phyloP scores from a whole-genome alignment of 352 stramenopile species.

The Globisporangium orthogonon region DNA sequence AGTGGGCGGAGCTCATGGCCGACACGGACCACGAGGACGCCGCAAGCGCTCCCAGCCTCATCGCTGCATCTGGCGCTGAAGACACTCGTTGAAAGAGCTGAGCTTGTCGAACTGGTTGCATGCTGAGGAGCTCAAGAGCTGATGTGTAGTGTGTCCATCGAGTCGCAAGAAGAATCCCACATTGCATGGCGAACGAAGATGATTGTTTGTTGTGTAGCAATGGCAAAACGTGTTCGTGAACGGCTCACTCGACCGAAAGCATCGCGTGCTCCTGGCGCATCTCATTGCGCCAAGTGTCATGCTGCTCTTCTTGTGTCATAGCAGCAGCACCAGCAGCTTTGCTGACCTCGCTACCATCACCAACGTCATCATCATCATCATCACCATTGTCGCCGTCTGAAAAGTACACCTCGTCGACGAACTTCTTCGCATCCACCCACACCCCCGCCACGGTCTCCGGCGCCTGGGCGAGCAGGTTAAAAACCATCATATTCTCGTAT shows the following conservation, averaged over 20 bases:
- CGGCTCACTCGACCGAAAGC: conserved; percentile 7
- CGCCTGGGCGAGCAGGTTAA: conserved; percentile 24
- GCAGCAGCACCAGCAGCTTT: too few species aligned
- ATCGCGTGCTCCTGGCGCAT: conserved; percentile 7
- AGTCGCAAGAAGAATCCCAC: too few species aligned
- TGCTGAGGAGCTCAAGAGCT: too few species aligned
- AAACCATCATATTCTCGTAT: conserved; percentile 49
- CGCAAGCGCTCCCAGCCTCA: background rate
- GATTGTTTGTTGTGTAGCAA: background rate
- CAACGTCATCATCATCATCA: too few species aligned
- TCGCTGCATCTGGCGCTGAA: background rate
- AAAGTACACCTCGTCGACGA: conserved; percentile 35
- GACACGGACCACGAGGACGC: conserved; percentile 6
- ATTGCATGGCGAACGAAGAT: background rate
- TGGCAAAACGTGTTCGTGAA: background rate
- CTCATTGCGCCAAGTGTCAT: background rate
- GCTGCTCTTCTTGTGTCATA: background rate
- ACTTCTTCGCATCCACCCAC: conserved; percentile 36
- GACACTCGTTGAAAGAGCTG: background rate
- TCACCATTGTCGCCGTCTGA: background rate
- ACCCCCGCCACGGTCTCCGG: conserved; percentile 27
- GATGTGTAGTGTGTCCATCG: too few species aligned
- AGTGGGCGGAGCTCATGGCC: conserved; percentile 2
- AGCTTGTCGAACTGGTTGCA: too few species aligned
- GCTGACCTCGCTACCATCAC: too few species aligned